These are phyloP conservation scores for Exobasidium cylindrosporum DNA, from an alignment of 1,284 basidiomycete genomes.

Conservation along the genomic window DNA sequence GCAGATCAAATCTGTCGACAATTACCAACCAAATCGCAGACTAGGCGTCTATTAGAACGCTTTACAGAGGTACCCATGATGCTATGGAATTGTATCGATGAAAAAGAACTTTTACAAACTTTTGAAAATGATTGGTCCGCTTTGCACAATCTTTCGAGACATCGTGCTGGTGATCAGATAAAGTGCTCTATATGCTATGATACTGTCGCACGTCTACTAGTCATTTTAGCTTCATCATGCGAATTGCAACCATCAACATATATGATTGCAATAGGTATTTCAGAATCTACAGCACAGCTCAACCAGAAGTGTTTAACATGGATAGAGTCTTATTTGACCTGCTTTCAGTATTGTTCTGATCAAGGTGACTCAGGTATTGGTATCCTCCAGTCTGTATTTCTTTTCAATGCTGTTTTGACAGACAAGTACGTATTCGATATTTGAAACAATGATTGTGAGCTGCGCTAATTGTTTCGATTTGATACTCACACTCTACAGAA, in stretches of 20 bases:
- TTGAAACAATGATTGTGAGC: too few relatives aligned
- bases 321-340: background rate
- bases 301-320: background rate
- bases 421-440: too few relatives aligned
- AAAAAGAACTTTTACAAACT: background rate
- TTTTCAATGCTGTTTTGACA: background rate
- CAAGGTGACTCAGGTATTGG: background rate
- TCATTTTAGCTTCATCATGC: background rate
- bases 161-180: background rate
- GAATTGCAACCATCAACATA: background rate
- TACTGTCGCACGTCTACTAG: background rate
- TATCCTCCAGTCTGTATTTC: background rate
- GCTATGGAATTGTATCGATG: background rate
- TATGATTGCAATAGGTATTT: background rate
- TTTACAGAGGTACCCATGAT: background rate
- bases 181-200: background rate
- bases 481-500: too few relatives aligned
- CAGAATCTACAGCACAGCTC: background rate
- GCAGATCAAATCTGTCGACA: background rate
- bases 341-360: background rate
- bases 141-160: background rate
- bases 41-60: background rate
- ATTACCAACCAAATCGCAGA: background rate
- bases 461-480: too few relatives aligned
- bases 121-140: background rate